Evolutionary conservation across 768 basidiomycete genomes (phyloP).

Genomic region (Pleurotus platypus): DNA sequence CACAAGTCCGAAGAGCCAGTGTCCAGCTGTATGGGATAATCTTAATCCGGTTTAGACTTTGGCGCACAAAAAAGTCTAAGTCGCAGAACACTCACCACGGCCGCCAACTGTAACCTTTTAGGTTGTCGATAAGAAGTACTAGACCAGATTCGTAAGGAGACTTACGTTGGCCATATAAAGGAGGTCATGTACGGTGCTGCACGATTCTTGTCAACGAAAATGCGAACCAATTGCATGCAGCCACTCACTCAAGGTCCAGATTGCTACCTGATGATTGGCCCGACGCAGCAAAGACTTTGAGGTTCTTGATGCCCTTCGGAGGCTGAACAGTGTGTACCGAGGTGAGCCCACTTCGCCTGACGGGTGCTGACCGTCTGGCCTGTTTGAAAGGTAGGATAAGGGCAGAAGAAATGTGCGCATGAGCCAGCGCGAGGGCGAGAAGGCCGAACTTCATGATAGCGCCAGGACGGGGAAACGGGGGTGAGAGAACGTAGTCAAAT

Average conservation of each 20-base stretch:
- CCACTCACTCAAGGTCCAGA: constrained; percentile 43
- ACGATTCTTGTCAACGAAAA: constrained; percentile 5
- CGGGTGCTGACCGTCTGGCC: constrained; percentile 26
- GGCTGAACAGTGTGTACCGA: constrained; percentile 5
- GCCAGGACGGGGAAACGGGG: constrained; percentile 21
- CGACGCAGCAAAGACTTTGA: constrained; percentile 31
- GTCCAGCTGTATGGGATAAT: constrained; percentile 74
- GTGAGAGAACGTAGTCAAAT: constrained; percentile 16
- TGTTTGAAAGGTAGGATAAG: constrained; percentile 45
- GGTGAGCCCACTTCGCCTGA: constrained; percentile 27
- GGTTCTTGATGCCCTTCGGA: constrained; percentile 20
- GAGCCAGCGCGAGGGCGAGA: constrained; percentile 34
- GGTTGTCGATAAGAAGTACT: neutral
- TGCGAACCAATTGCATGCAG: neutral
- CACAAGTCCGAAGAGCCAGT: constrained; percentile 86
- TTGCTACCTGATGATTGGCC: constrained; percentile 23
- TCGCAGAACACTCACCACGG: constrained; percentile 37
- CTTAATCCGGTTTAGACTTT: constrained; percentile 29
- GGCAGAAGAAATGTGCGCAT: constrained; percentile 35
- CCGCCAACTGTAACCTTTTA: constrained; percentile 65
- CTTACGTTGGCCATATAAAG: constrained; percentile 77
- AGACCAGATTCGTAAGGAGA: constrained; percentile 3
- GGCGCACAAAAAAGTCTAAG: neutral
- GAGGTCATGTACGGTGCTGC: constrained; percentile 70
- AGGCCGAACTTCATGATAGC: constrained; percentile 37